These are phyloP conservation scores for Trichoderma sp. DNA, from an alignment of 2,329 filamentous ascomycete genomes.

Conservation along the genomic window DNA sequence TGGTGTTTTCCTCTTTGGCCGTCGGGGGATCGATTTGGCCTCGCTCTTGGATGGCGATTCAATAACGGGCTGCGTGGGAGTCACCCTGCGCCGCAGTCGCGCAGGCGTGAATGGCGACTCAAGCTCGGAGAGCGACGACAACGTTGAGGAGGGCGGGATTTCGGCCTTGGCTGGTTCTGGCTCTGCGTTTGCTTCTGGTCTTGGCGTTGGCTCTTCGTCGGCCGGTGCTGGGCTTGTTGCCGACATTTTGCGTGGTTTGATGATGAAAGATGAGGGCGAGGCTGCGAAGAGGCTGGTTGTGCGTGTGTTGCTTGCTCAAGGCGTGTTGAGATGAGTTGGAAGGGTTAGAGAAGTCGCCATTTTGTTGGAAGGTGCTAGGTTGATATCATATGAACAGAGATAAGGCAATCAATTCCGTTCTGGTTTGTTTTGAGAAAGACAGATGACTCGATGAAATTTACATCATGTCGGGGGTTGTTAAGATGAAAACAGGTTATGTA, in stretches of 20 bases:
- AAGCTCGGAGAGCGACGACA: conserved; percentile 13
- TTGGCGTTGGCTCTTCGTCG: neutral
- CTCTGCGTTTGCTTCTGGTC: neutral
- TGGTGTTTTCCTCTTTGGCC: conserved; percentile 11
- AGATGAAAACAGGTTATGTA: neutral
- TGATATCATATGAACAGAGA: neutral
- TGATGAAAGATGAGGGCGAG: neutral
- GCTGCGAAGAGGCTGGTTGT: neutral
- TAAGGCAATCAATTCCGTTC: neutral
- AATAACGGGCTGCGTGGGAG: neutral
- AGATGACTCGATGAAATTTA: neutral
- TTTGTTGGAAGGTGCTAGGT: neutral
- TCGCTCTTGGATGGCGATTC: conserved; percentile 6
- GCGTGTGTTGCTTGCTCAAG: neutral
- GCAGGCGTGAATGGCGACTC: conserved; percentile 6
- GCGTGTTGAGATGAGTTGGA: neutral
- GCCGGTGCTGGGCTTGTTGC: neutral
- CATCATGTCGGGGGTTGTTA: no score
- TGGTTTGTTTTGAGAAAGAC: neutral
- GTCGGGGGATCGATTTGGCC: neutral
- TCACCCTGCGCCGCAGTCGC: conserved; percentile 8
- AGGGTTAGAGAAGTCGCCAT: conserved; percentile 5
- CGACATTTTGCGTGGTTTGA: conserved; percentile 4
- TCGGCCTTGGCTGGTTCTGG: neutral
- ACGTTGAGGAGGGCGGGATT: conserved; percentile 8